A percentile compares a stretch with the other conserved stretches of the same genome.
phyloP scores from a whole-genome alignment of 768 basidiomycete species.

The Cubamyces sp. region DNA sequence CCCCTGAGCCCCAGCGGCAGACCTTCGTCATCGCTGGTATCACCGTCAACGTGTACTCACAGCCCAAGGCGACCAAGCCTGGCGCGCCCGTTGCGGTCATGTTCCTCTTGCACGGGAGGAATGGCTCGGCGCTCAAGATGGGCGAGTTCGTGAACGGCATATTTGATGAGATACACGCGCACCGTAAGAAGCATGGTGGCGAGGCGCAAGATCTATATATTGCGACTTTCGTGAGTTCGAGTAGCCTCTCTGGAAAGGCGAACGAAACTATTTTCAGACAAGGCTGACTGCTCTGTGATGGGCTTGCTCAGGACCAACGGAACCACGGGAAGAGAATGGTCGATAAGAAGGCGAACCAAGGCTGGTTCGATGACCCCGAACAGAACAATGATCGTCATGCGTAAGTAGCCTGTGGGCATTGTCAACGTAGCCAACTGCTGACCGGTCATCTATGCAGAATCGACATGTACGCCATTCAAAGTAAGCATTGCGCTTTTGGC shows the following conservation, averaged over 20 bases:
- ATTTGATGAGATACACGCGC: slow-evolving; percentile 23
- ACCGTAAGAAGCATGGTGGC: slow-evolving; percentile 11
- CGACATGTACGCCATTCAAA: slow-evolving; percentile 54
- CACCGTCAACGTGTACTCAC: slow-evolving; percentile 33
- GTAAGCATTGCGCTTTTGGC: slow-evolving; percentile 32
- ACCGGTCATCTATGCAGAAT: slow-evolving; percentile 31
- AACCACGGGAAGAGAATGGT: slow-evolving; percentile 53
- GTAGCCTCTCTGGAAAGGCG: not conserved
- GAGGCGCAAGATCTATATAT: slow-evolving; percentile 47
- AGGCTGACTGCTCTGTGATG: not conserved
- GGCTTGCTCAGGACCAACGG: slow-evolving; percentile 47
- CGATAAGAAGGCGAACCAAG: slow-evolving; percentile 42
- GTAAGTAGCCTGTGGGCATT: slow-evolving; percentile 32
- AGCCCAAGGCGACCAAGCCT: slow-evolving; percentile 18
- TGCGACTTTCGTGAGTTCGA: slow-evolving; percentile 47
- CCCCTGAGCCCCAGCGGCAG: slow-evolving; percentile 26
- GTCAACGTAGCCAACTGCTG: slow-evolving; percentile 6
- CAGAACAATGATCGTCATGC: slow-evolving; percentile 48
- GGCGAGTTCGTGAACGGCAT: slow-evolving; percentile 31
- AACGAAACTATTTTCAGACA: not conserved
- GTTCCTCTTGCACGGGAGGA: slow-evolving; percentile 54
- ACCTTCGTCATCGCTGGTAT: slow-evolving; percentile 36
- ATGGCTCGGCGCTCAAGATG: slow-evolving; percentile 38
- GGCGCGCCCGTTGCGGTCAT: slow-evolving; percentile 37
- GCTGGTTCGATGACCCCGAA: slow-evolving; percentile 40